Evolutionary conservation across 345 rosid species (phyloP).

Genomic region (Gossypioides kirkii): DNA sequence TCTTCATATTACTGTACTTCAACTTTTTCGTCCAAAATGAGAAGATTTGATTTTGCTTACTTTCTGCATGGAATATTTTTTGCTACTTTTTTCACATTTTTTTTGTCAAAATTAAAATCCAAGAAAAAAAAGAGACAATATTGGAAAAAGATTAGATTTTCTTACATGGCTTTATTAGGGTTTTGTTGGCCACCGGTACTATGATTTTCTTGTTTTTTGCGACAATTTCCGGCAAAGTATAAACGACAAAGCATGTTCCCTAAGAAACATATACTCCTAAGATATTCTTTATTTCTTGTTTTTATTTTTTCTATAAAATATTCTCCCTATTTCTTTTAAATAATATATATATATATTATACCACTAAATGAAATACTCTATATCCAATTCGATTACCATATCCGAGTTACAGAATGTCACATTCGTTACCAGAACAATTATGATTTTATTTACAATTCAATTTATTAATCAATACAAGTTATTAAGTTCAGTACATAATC

Average conservation of each 20-base stretch:
- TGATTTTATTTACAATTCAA: too few species aligned
- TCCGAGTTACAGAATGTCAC: too few species aligned
- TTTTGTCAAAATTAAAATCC: neutral
- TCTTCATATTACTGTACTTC: neutral
- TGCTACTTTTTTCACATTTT: too few species aligned
- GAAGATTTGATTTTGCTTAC: constrained; percentile 14
- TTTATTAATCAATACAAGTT: too few species aligned
- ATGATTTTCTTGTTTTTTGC: neutral
- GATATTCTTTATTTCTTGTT: neutral
- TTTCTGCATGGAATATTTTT: constrained; percentile 1
- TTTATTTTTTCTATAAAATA: neutral
- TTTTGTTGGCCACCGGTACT: neutral
- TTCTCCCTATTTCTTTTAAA: too few species aligned
- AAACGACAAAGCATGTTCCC: neutral
- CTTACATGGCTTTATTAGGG: neutral
- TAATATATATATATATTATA: too few species aligned
- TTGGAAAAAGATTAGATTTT: neutral
- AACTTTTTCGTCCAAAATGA: constrained; percentile 1
- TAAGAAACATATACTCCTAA: neutral
- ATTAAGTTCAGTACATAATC: too few species aligned
- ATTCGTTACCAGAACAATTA: too few species aligned
- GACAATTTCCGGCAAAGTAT: neutral
- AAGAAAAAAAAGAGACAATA: neutral
- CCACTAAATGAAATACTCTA: too few species aligned
- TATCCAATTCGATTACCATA: too few species aligned